Evolutionary conservation across 2,329 filamentous ascomycete species (phyloP), one percentile per base, ranked within the genome.

Genomic region (Fusarium fracticaudum): DNA sequence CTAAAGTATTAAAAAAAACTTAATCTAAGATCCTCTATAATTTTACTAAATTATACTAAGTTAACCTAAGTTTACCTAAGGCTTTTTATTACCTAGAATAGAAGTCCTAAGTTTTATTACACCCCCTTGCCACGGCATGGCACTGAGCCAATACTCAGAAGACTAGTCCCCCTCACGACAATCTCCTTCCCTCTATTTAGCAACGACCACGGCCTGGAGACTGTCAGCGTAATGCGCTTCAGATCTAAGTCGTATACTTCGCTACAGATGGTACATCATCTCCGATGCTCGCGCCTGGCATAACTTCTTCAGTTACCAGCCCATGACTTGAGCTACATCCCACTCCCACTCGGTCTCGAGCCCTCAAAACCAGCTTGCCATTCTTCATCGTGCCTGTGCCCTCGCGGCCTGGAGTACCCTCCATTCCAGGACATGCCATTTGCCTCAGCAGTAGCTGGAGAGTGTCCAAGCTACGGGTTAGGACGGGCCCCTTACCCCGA

Each of bases 281-380:
- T 35, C 33, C 33, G 6, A 35, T 35, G 33, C 33, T 35, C 33
- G 33, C 33, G 33, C 14, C 33, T 35, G 33, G 33, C 14, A 35
- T 35, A 15, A 15, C 7, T n/a, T n/a, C 22, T 41, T 17, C 17
- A 44, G 17, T 11, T 8, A 44, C 10, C 11, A 44, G 43, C 5
- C 11, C 7, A 17, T 44, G 17, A 1, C 7, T 4, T 18, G 8
- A 8, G 43, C 7, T 24, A 6, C 0, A 18, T 44, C 11, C 15
- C 11, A 7, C n/a, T 43, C 22, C 13, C 22, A 14, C 14, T 43
- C 8, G 40, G 17, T 26, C 43, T 44, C 43, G 7, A 24, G n/a
- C 17, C n/a, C 18, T 14, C n/a, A 12, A 26, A 26, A 4, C 12
- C 17, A 13, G 17, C n/a, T 26, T 11, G n/a, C n/a, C n/a, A 13